A percentile compares a stretch with the other conserved stretches of the same genome.
phyloP scores from a whole-genome alignment of 257 asterid genomes.

The Apocynum venetum region DNA sequence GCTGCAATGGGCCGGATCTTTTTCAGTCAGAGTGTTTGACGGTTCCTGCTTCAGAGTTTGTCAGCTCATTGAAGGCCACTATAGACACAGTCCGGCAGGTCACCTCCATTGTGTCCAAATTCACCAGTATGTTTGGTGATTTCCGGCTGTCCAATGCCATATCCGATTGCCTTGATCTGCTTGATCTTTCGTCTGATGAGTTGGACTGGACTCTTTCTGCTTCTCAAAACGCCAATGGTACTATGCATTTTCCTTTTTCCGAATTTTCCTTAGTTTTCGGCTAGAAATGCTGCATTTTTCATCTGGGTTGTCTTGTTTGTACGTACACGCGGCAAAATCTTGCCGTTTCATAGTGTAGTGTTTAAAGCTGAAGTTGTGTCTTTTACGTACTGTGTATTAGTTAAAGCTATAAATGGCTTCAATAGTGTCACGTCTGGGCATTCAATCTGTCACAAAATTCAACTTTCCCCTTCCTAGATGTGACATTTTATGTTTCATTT shows the following conservation, averaged over 20 bases:
- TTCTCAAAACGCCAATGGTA: slow-evolving; percentile 52
- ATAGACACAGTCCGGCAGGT: slow-evolving; percentile 43
- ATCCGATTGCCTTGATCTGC: slow-evolving; percentile 64
- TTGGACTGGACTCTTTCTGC: slow-evolving; percentile 48
- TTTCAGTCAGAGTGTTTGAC: slow-evolving; percentile 36
- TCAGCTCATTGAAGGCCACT: slow-evolving; percentile 40
- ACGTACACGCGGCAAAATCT: neutral
- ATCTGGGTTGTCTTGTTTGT: neutral
- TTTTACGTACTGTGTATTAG: neutral
- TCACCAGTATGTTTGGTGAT: slow-evolving; percentile 40
- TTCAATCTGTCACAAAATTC: neutral
- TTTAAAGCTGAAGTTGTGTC: neutral
- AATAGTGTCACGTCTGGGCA: neutral
- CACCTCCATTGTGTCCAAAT: slow-evolving; percentile 38
- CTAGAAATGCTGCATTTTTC: neutral
- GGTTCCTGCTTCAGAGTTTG: slow-evolving; percentile 58
- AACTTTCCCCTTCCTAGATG: too few relatives aligned
- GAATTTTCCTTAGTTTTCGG: too few relatives aligned
- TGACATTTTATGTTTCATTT: too few relatives aligned
- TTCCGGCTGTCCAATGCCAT: slow-evolving; percentile 61
- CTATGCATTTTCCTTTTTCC: too few relatives aligned
- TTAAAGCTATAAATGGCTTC: neutral
- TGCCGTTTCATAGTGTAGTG: neutral
- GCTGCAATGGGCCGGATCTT: slow-evolving; percentile 16
- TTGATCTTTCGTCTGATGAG: slow-evolving; percentile 66